Base-by-base conservation (phyloP, 192 early-diverging fungal species). In the Gigaspora rosea region DNA sequence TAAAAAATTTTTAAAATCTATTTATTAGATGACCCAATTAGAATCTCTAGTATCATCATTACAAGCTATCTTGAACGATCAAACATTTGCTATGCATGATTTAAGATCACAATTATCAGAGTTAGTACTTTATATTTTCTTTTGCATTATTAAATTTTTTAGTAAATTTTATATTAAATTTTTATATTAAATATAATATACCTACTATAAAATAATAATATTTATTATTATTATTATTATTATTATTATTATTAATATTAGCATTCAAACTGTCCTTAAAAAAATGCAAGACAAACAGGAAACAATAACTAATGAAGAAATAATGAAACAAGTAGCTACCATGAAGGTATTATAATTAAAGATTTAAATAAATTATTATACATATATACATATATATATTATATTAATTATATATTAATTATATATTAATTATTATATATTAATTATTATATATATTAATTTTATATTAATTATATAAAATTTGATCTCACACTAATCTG, bases 51-150 rank as follows among this genome's bases (percentile, higher is more conserved):
- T 81, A 69, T 75, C 76, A 7, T 84, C 83, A 41, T 51, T 84
- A 16, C 80, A 84, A 36, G 57, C 63, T 0, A 78, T 84, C 33
- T 68, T 84, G 61, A 80, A 58, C 46, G 80, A 84, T 61, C 83
- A 84, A 68, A 77, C 77, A 0, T 82, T 80, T 77, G 77, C 78
- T 27, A 76, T 79, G 70, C 74, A 78, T 54, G 83, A 82, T 76
- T 64, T 84, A 4, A 78, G 66, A 50, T 70, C 80, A 13, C 83
- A 84, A 51, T 50, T 84, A 22, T 71, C 81, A 36, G 80, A 84
- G 83, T 84, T 77, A 54, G 83, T 79, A 15, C 35, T n/a, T 59
- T 57, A 13, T 59, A 35, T 57, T 33, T 36, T 7, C 6, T 13
- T 73, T 41, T 59, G 15, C 0, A 16, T 72, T 41, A 18, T n/a